Conservation (phyloP, 2,329 filamentous ascomycete genomes). For the Paracoccidioides lutzii region DNA sequence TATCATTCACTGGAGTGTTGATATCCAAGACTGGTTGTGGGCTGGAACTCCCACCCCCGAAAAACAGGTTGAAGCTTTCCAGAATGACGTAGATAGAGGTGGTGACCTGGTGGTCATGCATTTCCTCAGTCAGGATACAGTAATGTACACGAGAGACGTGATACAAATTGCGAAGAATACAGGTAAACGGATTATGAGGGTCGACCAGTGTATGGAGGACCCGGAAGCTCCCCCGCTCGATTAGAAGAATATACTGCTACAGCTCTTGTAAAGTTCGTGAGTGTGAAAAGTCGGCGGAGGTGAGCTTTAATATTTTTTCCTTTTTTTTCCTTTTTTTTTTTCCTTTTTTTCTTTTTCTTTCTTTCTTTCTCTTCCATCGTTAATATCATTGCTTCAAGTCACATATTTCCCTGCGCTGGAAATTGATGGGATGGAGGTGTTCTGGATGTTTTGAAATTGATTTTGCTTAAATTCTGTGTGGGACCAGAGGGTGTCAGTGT, state of each 20-base stretch:
- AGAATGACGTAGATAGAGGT: conserved; percentile 48
- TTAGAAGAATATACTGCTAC: neutral
- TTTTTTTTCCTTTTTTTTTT: neutral
- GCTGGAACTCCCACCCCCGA: conserved; percentile 48
- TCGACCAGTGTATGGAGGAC: conserved; percentile 55
- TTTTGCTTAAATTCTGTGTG: neutral
- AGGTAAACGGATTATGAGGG: conserved; percentile 52
- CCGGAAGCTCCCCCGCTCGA: conserved; percentile 39
- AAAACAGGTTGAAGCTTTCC: conserved; percentile 54
- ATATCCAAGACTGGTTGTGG: conserved; percentile 61
- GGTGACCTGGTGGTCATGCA: conserved; percentile 57
- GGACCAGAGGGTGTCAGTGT: neutral
- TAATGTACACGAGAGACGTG: conserved; percentile 50
- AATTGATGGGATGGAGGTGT: neutral
- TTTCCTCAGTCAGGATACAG: conserved; percentile 53
- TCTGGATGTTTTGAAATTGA: neutral
- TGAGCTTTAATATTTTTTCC: neutral
- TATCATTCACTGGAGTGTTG: conserved; percentile 56
- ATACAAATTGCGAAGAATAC: conserved; percentile 51
- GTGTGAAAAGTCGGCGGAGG: neutral
- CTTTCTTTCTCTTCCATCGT: neutral
- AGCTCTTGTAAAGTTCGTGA: neutral
- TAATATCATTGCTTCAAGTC: neutral
- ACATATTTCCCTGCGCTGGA: no score
- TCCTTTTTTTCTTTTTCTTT: neutral